Evolutionary conservation across 192 early-diverging fungal species (phyloP), one percentile per base, ranked within the genome.

Genomic region (Thoreauomyces humboldtii): DNA sequence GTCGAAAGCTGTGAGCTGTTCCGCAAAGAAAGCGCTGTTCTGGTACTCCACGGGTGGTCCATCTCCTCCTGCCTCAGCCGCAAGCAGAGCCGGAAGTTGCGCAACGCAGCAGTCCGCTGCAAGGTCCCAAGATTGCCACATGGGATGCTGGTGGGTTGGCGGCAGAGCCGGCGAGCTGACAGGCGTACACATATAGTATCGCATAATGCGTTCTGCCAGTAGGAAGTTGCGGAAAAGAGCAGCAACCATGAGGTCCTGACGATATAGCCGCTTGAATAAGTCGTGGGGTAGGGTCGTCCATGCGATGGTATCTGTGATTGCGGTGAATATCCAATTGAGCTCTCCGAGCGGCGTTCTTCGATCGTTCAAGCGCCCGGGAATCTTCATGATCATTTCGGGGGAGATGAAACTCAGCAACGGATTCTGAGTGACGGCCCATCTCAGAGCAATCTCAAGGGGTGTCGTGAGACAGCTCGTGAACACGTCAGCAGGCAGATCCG

Each of bases 301-400:
- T 6, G 96, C 96, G 59, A 99, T 99, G 5, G 95, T 97, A 72
- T 99, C 96, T 0, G 94, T 99, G 44, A 99, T 91, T 25, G 96
- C 89, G 4, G 95, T 97, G 67, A 99, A 96, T 17, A 99, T 95
- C 96, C 96, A 99, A 66, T 97, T 97, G 55, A 99, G 81, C 77
- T 99, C 96, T 43, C 96, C 96, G 14, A 97, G 78, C 0, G 96
- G 92, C 17, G 96, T 95, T 17, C 92, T 84, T 33, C 96, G 86
- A 61, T 96, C 95, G 69, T 89, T 89, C 27, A 92, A 76, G 28
- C 87, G 76, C 31, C 96, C 96, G 2, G 95, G 95, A 21, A 94
- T 78, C 54, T 87, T 83, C 43, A 84, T 77, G 28, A 95, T 91
- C 87, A 96, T 92, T 19, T 92, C 90, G n/a, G 87, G 77, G 0